These are phyloP conservation scores for Pterocarpus santalinus DNA, from an alignment of 306 rosid genomes.

Conservation along the genomic window DNA sequence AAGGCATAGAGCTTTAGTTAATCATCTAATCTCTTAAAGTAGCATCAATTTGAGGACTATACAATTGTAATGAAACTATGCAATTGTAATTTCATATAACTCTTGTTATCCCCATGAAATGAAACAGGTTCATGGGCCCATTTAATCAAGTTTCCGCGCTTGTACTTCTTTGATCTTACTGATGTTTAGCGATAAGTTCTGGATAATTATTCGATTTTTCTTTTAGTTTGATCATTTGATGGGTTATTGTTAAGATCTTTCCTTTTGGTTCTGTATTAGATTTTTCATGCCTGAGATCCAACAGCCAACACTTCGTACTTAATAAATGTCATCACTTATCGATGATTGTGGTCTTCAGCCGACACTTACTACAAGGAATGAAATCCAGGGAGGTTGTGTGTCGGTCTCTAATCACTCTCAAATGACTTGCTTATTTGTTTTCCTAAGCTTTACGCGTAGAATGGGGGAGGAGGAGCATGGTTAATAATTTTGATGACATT, in stretches of 20 bases:
- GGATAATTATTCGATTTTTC: conserved; percentile 33
- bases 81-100: conserved; percentile 52
- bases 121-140: conserved; percentile 37
- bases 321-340: conserved; percentile 38
- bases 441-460: conserved; percentile 8
- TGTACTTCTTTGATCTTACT: conserved; percentile 14
- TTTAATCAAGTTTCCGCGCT: conserved; percentile 36
- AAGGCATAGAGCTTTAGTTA: conserved; percentile 44
- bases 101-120: conserved; percentile 35
- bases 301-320: conserved; percentile 16
- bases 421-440: conserved; percentile 6
- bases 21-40: conserved; percentile 41
- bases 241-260: conserved; percentile 24
- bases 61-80: conserved; percentile 30
- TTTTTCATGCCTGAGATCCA: conserved; percentile 33
- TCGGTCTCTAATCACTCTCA: conserved; percentile 33
- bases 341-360: conserved; percentile 43
- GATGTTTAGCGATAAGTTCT: conserved; percentile 20
- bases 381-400: conserved; percentile 41
- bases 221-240: conserved; percentile 37
- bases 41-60: conserved; percentile 44
- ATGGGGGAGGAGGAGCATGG: conserved; percentile 32
- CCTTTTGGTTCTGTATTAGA: conserved; percentile 23
- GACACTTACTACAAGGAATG: conserved; percentile 21
- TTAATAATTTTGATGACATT: conserved; percentile 16